Base-by-base conservation (phyloP, 371 early-diverging fungal genomes). In the Lichtheimia ramosa region DNA sequence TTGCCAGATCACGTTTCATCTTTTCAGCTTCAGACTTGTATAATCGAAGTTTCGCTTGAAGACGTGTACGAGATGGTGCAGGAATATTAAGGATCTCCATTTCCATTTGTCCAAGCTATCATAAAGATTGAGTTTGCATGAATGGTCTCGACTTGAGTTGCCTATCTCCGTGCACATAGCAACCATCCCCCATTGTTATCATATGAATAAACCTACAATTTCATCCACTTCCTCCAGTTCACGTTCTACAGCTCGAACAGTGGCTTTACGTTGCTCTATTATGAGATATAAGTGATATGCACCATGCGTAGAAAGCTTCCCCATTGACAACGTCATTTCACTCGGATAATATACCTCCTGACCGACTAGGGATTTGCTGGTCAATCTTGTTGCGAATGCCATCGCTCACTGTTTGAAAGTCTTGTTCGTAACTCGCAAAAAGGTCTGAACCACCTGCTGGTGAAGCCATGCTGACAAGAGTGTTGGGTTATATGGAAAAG, bases 151-250 rank as follows among this genome's bases (percentile, higher is more conserved):
- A 34, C 34, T 6, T 34, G 12, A 20, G 10, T 10, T 23, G 41
- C 54, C 48, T 48, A 34, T 52, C 24, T 49, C 14, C 27, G 21
- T 54, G 43, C 39, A 3, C 46, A 7, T 7, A 39, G 15, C 13
- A 24, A 39, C 23, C 12, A 56, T 3, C 51, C 49, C 24, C 51
- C 43, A 42, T 8, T 25, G 43, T 18, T 24, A 24, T 10, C 15
- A 42, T 51, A 21, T 16, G n/a, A 15, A 15, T 10, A 27, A 18
- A 48, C 78, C 58, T 85, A 93, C 93, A 65, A 96, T 92, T 64
- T 95, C 96, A 60, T 88, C 87, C 6, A 91, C 90, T 71, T 97
- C 97, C n/a, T 93, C 93, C 14, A 95, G 73, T 72, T 95, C 94
- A 56, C 93, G 85, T 65, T 92, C 89, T 3, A 86, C 77, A 16